Conservation (phyloP, 108 stramenopile species). For the Cyclotella distinguenda region DNA sequence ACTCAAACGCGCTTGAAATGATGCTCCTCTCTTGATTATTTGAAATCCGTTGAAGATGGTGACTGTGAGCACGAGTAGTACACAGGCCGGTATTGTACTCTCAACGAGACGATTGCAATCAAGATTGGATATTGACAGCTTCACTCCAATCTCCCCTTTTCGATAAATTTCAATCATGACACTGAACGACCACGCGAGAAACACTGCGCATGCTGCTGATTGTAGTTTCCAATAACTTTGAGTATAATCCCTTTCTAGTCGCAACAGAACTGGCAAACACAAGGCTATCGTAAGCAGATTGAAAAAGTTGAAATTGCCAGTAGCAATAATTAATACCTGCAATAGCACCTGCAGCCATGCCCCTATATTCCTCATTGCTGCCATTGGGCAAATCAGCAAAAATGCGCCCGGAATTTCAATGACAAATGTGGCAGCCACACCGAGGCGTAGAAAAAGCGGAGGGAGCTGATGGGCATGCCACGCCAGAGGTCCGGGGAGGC, state of each 20-base stretch:
- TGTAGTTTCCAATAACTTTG: background rate
- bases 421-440: conserved; percentile 60
- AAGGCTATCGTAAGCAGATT: conserved; percentile 68
- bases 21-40: background rate
- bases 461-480: conserved; percentile 61
- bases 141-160: conserved; percentile 13
- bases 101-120: conserved; percentile 29
- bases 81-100: conserved; percentile 12
- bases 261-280: conserved; percentile 49
- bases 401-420: conserved; percentile 67
- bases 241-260: conserved; percentile 3
- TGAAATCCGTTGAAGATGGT: conserved; percentile 5
- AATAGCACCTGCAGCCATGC: conserved; percentile 56
- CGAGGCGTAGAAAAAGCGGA: conserved; percentile 52
- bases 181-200: conserved; percentile 17
- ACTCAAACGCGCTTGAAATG: conserved; percentile 4
- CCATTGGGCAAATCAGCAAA: conserved; percentile 51
- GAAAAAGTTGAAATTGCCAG: conserved; percentile 83
- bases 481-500: conserved; percentile 60
- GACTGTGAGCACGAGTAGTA: conserved; percentile 11
- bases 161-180: conserved; percentile 40
- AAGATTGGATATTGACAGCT: conserved; percentile 32
- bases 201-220: conserved; percentile 4
- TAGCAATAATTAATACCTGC: conserved; percentile 63
- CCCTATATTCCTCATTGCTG: conserved; percentile 38